Base-by-base conservation (phyloP, 805 yeast species). In the Wickerhamiella allomyrinae region DNA sequence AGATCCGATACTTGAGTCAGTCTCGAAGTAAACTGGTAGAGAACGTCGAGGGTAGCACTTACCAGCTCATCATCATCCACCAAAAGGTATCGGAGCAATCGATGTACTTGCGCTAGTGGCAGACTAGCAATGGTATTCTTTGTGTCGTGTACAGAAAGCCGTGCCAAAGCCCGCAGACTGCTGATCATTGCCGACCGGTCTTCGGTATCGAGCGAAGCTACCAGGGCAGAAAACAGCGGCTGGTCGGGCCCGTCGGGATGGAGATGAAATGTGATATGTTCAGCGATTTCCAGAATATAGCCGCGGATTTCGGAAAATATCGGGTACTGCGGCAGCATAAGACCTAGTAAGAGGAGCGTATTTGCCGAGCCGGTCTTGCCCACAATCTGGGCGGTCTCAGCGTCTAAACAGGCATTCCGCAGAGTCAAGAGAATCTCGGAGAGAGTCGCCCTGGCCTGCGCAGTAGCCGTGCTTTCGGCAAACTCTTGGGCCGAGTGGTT, bases 381-480 rank as follows among this genome's bases (percentile, higher is more conserved):
- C 47, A 91, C 62, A 54, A 78, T 68, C 56, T 81, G 85, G 34
- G 94, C 91, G 53, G 84, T 81, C 36, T 72, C 79, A 10, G 81
- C 71, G 57, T 86, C 95, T 56, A 89, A 94, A 2, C 83, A 73
- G 37, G 83, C 62, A 59, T 91, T 91, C 55, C 97, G 70, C 43
- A 91, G 63, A 15, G 82, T 73, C 34, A 91, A 65, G 51, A 78
- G 68, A 7, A 79, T 68, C 54, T 71, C 75, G 7, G 70, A 54
- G 29, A 57, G 54, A 36, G 51, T 53, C 38, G 57, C 61, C 11
- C 58, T 55, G 27, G 47, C 52, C 13, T 46, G 46, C 14, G 49
- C 25, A 15, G 49, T 50, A 8, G 10, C 20, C n/a, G 13, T 25
- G 24, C 14, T 19, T 42, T 47, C 22, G 49, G 50, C 7, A 43